Evolutionary conservation across 805 yeast species (phyloP).

Genomic region (Yarrowia sp.): DNA sequence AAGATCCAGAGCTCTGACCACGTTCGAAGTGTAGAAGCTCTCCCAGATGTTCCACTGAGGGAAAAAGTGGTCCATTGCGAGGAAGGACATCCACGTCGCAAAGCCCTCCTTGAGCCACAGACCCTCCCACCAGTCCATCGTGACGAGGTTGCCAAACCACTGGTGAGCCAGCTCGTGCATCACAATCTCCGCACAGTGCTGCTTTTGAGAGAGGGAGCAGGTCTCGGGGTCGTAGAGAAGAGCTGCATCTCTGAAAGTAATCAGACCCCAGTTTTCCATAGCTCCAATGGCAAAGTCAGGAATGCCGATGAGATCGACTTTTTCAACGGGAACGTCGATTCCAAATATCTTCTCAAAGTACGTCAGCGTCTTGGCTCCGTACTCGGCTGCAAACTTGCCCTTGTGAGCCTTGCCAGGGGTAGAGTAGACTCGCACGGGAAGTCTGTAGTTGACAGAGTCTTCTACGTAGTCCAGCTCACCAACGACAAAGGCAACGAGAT

Average conservation of each 20-base stretch:
- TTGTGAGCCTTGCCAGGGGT: constrained; percentile 65
- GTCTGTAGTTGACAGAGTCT: constrained; percentile 49
- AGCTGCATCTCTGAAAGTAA: constrained; percentile 63
- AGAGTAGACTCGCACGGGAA: constrained; percentile 70
- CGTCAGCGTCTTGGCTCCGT: constrained; percentile 60
- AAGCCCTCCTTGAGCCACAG: constrained; percentile 88
- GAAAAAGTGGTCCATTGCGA: constrained; percentile 64
- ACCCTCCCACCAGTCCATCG: constrained; percentile 94
- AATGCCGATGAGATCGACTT: constrained; percentile 74
- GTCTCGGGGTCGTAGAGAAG: constrained; percentile 65
- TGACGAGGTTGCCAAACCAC: constrained; percentile 87
- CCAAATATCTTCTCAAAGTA: constrained; percentile 67
- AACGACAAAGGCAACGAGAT: constrained; percentile 70
- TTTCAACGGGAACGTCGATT: constrained; percentile 74
- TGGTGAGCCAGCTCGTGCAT: constrained; percentile 88
- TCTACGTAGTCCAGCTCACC: constrained; percentile 67
- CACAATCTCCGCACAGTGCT: constrained; percentile 76
- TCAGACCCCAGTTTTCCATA: constrained; percentile 88
- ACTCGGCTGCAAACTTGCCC: constrained; percentile 61
- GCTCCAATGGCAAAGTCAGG: constrained; percentile 81
- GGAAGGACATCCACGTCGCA: constrained; percentile 81
- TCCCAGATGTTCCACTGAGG: constrained; percentile 84
- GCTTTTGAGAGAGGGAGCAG: constrained; percentile 56
- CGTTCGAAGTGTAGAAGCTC: constrained; percentile 70
- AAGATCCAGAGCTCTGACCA: constrained; percentile 69